phyloP scores from a whole-genome alignment of 202 grass and related monocot genomes.

The Alloteropsis angusta region DNA sequence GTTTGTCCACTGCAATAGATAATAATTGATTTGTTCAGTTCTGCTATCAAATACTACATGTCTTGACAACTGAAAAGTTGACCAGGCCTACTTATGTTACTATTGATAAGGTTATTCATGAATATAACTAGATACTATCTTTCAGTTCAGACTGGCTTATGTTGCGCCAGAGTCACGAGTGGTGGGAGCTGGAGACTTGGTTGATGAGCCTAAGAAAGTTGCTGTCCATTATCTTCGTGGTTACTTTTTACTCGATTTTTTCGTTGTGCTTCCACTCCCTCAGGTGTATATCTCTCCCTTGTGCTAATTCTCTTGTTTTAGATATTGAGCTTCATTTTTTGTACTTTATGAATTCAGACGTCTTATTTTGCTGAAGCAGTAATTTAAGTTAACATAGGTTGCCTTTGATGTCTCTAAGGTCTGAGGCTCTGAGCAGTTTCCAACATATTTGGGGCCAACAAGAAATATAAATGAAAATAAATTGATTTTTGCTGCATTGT shows the following conservation, averaged over 20 bases:
- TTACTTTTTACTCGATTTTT: slow-evolving; percentile 82
- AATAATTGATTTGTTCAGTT: neutral
- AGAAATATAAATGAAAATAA: neutral
- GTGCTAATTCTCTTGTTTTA: slow-evolving; percentile 5
- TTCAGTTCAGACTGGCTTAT: slow-evolving; percentile 94
- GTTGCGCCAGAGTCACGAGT: slow-evolving; percentile 89
- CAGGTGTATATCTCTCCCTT: slow-evolving; percentile 48
- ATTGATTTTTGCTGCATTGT: neutral
- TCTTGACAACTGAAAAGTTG: neutral
- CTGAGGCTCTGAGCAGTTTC: neutral
- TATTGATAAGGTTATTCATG: neutral
- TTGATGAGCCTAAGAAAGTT: slow-evolving; percentile 80
- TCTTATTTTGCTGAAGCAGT: neutral
- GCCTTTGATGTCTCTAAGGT: neutral
- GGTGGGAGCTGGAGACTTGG: slow-evolving; percentile 84
- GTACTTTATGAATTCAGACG: neutral
- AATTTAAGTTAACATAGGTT: neutral
- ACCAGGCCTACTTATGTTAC: neutral
- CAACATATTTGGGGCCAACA: slow-evolving; percentile 3
- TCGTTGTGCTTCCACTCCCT: slow-evolving; percentile 84
- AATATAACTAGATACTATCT: slow-evolving; percentile 24
- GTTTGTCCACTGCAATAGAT: neutral
- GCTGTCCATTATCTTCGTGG: slow-evolving; percentile 66
- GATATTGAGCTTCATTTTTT: neutral
- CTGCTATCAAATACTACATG: neutral